A percentile compares a stretch with the other conserved stretches of the same genome.
phyloP scores from a whole-genome alignment of 306 rosid genomes.

The Abrus precatorius region DNA sequence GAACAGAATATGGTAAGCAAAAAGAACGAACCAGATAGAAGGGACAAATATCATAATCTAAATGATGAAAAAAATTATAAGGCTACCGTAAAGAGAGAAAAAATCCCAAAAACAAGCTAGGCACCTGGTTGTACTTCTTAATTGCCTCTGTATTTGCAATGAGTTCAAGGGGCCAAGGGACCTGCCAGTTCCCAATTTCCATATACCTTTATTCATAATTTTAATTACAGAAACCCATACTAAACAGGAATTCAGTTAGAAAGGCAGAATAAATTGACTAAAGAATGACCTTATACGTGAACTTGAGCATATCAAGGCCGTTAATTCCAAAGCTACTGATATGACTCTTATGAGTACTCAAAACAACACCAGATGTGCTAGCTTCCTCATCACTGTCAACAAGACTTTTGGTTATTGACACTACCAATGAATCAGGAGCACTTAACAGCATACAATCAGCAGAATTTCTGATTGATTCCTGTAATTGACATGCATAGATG shows the following conservation, averaged over 20 bases:
- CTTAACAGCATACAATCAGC: conserved; percentile 86
- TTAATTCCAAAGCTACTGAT: conserved; percentile 79
- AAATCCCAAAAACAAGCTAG: conserved; percentile 34
- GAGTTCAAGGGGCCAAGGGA: conserved; percentile 98
- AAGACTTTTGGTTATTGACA: conserved; percentile 68
- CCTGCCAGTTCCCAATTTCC: conserved; percentile 64
- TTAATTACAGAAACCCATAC: conserved; percentile 28
- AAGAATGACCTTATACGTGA: conserved; percentile 82
- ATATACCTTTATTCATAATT: conserved; percentile 10
- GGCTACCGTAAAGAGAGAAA: background rate
- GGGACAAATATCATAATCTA: conserved; percentile 28
- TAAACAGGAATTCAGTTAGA: conserved; percentile 24
- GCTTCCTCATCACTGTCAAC: conserved; percentile 70
- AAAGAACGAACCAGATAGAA: conserved; percentile 32
- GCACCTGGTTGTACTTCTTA: conserved; percentile 95
- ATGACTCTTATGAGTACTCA: conserved; percentile 61
- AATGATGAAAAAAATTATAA: conserved; percentile 40
- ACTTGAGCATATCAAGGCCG: conserved; percentile 85
- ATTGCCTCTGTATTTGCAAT: conserved; percentile 91
- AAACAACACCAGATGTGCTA: conserved; percentile 52
- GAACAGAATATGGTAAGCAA: conserved; percentile 34
- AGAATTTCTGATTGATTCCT: conserved; percentile 97
- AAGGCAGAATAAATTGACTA: conserved; percentile 40
- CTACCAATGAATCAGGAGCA: conserved; percentile 90
- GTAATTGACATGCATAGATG: conserved; percentile 52